These are phyloP conservation scores for Lanzia echinophila DNA, from an alignment of 2,329 filamentous ascomycete genomes.

Conservation along the genomic window DNA sequence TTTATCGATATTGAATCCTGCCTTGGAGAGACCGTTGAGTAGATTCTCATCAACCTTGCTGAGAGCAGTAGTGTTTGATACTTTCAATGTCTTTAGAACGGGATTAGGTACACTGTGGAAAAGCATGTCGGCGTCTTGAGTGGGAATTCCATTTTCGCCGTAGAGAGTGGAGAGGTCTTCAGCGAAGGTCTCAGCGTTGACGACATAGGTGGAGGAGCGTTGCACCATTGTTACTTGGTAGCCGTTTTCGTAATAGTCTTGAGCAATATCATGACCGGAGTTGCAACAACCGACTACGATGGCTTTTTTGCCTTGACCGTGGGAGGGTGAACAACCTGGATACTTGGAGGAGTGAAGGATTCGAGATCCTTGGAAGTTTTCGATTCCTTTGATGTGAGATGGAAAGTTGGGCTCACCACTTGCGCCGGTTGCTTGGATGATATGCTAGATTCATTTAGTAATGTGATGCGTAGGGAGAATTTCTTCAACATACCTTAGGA, in stretches of 20 bases:
- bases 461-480: no score
- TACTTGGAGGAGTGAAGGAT: conserved; percentile 59
- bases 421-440: conserved; percentile 22
- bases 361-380: conserved; percentile 47
- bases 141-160: conserved; percentile 43
- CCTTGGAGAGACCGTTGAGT: conserved; percentile 45
- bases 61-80: conserved; percentile 36
- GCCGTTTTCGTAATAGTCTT: conserved; percentile 60
- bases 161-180: conserved; percentile 37
- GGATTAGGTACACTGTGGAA: conserved; percentile 51
- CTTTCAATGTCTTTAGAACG: conserved; percentile 53
- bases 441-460: conserved; percentile 22
- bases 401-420: conserved; percentile 54
- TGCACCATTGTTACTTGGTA: conserved; percentile 65
- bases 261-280: conserved; percentile 62
- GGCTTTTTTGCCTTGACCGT: conserved; percentile 49
- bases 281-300: conserved; percentile 64
- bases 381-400: conserved; percentile 38
- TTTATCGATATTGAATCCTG: conserved; percentile 51
- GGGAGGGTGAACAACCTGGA: conserved; percentile 40
- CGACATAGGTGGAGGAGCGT: conserved; percentile 57
- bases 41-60: conserved; percentile 32
- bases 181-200: conserved; percentile 44
- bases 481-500: conserved; percentile 16
- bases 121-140: conserved; percentile 60